phyloP scores from a whole-genome alignment of 345 rosid species.

The Salix arbutifolia region DNA sequence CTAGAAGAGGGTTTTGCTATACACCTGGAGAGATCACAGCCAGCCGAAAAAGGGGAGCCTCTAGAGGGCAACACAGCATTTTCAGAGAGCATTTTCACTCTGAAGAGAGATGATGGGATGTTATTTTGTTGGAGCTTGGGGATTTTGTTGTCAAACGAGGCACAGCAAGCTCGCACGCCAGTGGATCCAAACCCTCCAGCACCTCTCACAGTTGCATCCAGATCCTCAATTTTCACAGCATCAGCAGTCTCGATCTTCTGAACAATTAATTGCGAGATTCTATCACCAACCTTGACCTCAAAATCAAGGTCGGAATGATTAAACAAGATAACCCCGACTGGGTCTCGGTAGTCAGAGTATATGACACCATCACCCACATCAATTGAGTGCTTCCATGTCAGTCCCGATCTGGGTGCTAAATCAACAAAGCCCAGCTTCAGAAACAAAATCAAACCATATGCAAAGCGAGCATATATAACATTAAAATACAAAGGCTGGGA shows the following conservation, averaged over 20 bases:
- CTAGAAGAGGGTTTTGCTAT: background rate
- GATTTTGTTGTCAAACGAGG: too few species aligned
- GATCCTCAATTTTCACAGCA: constrained; percentile 61
- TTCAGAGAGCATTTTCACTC: constrained; percentile 69
- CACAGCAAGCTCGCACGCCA: too few species aligned
- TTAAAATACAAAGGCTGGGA: background rate
- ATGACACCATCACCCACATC: constrained; percentile 84
- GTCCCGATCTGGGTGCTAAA: constrained; percentile 69
- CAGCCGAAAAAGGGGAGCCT: constrained; percentile 71
- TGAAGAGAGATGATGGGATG: constrained; percentile 21
- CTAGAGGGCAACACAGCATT: constrained; percentile 67
- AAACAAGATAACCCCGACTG: constrained; percentile 68
- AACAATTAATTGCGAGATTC: constrained; percentile 66
- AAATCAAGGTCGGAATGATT: constrained; percentile 62
- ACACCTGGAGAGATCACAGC: constrained; percentile 73
- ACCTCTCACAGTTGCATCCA: constrained; percentile 69
- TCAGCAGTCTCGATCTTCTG: constrained; percentile 69
- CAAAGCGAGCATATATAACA: too few species aligned
- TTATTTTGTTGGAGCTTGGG: constrained; percentile 45
- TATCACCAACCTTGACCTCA: constrained; percentile 57
- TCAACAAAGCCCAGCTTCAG: background rate
- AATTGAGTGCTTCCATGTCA: constrained; percentile 68
- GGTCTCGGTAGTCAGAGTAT: constrained; percentile 78
- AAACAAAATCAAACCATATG: background rate
- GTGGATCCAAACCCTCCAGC: constrained; percentile 80